Conservation (phyloP, 176 grass and related monocot species). For the Themeda triandra region DNA sequence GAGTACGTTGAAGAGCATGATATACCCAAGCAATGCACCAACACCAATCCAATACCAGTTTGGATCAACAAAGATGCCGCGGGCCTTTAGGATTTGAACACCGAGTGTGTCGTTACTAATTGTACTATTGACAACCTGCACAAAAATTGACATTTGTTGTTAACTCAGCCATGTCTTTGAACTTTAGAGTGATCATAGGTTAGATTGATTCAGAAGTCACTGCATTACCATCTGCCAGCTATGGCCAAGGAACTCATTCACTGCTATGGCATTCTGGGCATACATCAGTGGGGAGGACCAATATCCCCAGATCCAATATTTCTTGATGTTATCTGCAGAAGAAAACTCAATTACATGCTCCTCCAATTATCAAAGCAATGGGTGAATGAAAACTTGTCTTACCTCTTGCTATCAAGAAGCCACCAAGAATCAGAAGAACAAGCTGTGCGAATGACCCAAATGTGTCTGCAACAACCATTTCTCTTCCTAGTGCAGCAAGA, state of each 20-base stretch:
- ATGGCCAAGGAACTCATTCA: slow-evolving; percentile 90
- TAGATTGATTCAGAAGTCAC: background rate
- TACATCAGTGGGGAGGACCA: slow-evolving; percentile 96
- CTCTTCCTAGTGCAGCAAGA: slow-evolving; percentile 86
- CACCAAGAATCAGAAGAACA: slow-evolving; percentile 92
- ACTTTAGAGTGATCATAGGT: background rate
- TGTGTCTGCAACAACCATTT: slow-evolving; percentile 96
- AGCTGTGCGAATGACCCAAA: slow-evolving; percentile 94
- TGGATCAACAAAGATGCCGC: slow-evolving; percentile 77
- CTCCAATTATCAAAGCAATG: background rate
- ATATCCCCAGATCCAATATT: slow-evolving; percentile 98
- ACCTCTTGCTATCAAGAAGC: slow-evolving; percentile 92
- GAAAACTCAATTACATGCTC: slow-evolving; percentile 11
- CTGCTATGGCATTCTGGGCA: slow-evolving; percentile 84
- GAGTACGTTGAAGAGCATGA: slow-evolving; percentile 86
- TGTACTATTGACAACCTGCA: slow-evolving; percentile 38
- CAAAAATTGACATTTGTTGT: slow-evolving; percentile 18
- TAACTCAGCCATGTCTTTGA: slow-evolving; percentile 1
- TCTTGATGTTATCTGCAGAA: slow-evolving; percentile 78
- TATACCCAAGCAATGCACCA: slow-evolving; percentile 74
- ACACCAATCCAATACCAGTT: slow-evolving; percentile 98
- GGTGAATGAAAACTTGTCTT: slow-evolving; percentile 8
- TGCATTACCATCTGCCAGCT: slow-evolving; percentile 69
- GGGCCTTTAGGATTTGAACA: slow-evolving; percentile 49
- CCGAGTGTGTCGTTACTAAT: slow-evolving; percentile 53